A percentile compares a stretch with the other conserved stretches of the same genome.
phyloP scores from a whole-genome alignment of 2,329 filamentous ascomycete species.

The Paramyrothecium sp. region DNA sequence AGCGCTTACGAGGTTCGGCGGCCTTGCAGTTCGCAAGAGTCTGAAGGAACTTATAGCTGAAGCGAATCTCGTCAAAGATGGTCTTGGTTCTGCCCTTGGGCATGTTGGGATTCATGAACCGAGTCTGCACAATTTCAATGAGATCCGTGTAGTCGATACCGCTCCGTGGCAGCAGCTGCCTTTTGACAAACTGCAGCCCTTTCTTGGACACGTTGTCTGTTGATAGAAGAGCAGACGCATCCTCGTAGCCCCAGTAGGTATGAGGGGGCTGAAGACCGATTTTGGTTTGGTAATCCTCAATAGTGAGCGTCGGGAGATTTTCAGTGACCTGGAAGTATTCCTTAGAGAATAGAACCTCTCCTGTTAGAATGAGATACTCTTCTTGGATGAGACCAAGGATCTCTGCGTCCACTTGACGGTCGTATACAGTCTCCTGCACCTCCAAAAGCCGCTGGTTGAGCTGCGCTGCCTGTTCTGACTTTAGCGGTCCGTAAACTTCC shows the following conservation, averaged over 20 bases:
- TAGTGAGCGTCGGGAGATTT: background rate
- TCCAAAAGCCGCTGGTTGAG: background rate
- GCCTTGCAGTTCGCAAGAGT: background rate
- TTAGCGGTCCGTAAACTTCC: background rate
- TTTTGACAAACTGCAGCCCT: conserved; percentile 3
- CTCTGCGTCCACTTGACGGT: background rate
- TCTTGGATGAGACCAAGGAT: background rate
- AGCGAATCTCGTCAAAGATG: conserved; percentile 1
- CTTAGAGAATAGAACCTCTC: background rate
- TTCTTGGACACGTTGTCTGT: background rate
- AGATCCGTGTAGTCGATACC: background rate
- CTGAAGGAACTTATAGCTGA: conserved; percentile 2
- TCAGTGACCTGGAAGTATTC: background rate
- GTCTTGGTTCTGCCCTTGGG: background rate
- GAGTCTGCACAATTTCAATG: background rate
- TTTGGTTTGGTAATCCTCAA: conserved; percentile 1
- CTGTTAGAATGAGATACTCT: conserved; percentile 3
- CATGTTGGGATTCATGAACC: conserved; percentile 4
- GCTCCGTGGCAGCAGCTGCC: conserved; percentile 2
- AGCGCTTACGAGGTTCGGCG: background rate
- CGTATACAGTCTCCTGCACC: background rate
- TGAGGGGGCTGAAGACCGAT: background rate
- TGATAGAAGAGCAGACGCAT: background rate
- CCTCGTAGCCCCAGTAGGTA: conserved; percentile 2
- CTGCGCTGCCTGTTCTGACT: background rate